phyloP scores from a whole-genome alignment of 2,329 filamentous ascomycete genomes.

The Colletotrichum eremochloae region DNA sequence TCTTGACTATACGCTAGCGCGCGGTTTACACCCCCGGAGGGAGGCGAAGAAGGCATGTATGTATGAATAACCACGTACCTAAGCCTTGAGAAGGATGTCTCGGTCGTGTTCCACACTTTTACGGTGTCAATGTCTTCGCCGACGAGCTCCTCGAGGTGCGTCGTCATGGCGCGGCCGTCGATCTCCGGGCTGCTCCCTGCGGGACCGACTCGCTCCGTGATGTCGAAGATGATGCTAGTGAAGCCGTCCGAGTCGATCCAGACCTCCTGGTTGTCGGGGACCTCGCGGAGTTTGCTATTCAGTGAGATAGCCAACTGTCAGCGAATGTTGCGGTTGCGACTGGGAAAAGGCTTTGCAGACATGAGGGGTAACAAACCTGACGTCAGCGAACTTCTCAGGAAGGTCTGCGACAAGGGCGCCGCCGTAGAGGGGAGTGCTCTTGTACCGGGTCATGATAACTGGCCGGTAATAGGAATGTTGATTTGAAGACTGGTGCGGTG shows the following conservation, averaged over 20 bases:
- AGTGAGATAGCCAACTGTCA: neutral
- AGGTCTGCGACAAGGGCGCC: conserved; percentile 79
- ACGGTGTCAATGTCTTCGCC: conserved; percentile 73
- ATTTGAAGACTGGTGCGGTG: neutral
- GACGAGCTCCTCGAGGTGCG: conserved; percentile 78
- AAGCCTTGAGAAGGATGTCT: conserved; percentile 69
- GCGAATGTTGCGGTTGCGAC: neutral
- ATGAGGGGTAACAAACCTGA: conserved; percentile 67
- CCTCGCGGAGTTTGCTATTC: conserved; percentile 76
- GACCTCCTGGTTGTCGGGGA: conserved; percentile 92
- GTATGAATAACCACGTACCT: conserved; percentile 55
- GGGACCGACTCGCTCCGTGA: conserved; percentile 82
- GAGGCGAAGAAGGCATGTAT: neutral
- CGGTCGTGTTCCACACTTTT: conserved; percentile 75
- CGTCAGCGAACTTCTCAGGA: conserved; percentile 77
- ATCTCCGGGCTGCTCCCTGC: conserved; percentile 68
- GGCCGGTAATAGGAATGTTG: neutral
- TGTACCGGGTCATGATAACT: conserved; percentile 65
- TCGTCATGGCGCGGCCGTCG: conserved; percentile 78
- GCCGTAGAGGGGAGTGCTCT: conserved; percentile 75
- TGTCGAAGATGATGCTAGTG: conserved; percentile 90
- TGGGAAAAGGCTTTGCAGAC: neutral
- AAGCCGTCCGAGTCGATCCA: conserved; percentile 88
- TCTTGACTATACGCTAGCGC: neutral
- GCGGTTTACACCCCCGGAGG: neutral